Evolutionary conservation across 768 basidiomycete genomes (phyloP).

Genomic region (Leccinum sublutescens): DNA sequence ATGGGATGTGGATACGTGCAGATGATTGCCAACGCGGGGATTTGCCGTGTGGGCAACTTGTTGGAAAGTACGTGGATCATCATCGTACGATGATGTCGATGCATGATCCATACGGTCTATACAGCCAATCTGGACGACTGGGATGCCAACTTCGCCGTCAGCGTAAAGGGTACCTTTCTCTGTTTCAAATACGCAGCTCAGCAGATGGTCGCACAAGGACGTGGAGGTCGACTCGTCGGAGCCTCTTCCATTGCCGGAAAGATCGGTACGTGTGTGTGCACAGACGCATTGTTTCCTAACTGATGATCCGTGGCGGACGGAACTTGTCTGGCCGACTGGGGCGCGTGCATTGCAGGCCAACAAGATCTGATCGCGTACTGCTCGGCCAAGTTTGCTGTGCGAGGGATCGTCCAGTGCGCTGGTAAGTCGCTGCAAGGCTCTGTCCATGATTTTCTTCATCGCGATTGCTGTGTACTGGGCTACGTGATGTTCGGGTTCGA

Average conservation of each 20-base stretch:
- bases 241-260: constrained; percentile 7
- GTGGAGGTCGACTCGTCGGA: constrained; percentile 1
- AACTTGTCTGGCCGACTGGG: not conserved
- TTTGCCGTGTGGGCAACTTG: constrained; percentile 4
- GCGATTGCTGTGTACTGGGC: not conserved
- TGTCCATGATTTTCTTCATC: not conserved
- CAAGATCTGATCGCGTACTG: constrained; percentile 10
- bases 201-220: constrained; percentile 24
- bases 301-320: not conserved
- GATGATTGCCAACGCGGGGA: constrained; percentile 17
- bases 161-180: constrained; percentile 22
- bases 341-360: not conserved
- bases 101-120: not conserved
- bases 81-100: not conserved
- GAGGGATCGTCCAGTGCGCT: constrained; percentile 15
- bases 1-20: not conserved
- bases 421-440: constrained; percentile 6
- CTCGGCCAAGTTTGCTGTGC: constrained; percentile 16
- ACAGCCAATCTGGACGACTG: constrained; percentile 13
- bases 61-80: constrained; percentile 4
- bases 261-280: not conserved
- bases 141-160: constrained; percentile 30
- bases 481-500: constrained; percentile 4
- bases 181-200: constrained; percentile 23
- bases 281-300: not conserved